Percentiles rank a stretch among this genome's conserved stretches.
Evolutionary conservation across 192 early-diverging fungal species (phyloP).

Genomic region (Piromyces finnis): DNA sequence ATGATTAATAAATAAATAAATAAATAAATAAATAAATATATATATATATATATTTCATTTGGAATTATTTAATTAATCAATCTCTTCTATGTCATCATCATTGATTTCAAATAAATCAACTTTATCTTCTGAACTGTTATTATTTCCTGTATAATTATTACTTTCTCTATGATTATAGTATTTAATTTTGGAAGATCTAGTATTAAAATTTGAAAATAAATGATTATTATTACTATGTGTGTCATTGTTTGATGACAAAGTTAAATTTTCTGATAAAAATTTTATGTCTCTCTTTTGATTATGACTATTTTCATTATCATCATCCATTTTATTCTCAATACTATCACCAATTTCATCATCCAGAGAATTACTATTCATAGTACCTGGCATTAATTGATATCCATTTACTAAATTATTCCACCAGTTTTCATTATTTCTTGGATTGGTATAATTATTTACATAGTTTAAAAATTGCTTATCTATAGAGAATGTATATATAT

Average conservation of each 20-base stretch:
- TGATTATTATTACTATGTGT: too few relatives aligned
- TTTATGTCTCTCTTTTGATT: too few relatives aligned
- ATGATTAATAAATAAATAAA: too few relatives aligned
- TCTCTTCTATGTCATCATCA: background rate
- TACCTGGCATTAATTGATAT: background rate
- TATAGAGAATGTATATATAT: background rate
- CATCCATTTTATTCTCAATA: too few relatives aligned
- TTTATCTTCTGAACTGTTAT: background rate
- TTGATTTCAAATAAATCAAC: background rate
- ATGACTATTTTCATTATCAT: too few relatives aligned
- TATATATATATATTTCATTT: too few relatives aligned
- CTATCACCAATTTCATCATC: background rate
- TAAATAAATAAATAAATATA: too few relatives aligned
- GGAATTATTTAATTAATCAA: background rate
- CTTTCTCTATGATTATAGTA: too few relatives aligned
- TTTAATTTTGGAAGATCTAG: too few relatives aligned
- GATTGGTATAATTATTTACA: background rate
- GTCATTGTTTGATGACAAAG: too few relatives aligned
- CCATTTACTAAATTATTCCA: background rate
- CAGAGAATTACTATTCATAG: background rate
- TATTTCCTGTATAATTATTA: background rate
- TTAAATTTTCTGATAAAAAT: too few relatives aligned
- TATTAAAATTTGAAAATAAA: too few relatives aligned
- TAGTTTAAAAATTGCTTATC: background rate
- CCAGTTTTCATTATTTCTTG: background rate